A percentile compares a stretch with the other conserved stretches of the same genome.
These are phyloP conservation scores for Cerioporus squamosus DNA, from an alignment of 1,284 basidiomycete species.

Conservation along the genomic window DNA sequence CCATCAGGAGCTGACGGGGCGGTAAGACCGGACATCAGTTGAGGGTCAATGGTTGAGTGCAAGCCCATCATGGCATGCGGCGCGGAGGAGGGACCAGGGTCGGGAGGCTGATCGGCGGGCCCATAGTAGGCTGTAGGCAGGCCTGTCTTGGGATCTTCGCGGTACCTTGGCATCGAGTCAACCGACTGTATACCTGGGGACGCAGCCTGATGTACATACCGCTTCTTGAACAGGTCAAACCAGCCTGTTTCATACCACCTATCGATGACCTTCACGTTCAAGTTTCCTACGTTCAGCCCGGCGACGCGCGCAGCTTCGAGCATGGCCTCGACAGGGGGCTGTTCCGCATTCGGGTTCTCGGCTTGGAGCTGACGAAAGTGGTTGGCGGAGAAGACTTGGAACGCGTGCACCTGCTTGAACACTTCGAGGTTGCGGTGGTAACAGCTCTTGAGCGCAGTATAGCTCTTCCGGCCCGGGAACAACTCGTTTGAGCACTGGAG, in stretches of 20 bases:
- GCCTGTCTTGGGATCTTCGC: slow-evolving; percentile 33
- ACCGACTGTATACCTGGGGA: neutral
- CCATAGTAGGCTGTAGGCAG: slow-evolving; percentile 28
- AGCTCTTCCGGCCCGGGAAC: slow-evolving; percentile 74
- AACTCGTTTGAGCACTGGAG: slow-evolving; percentile 70
- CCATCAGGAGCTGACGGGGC: neutral
- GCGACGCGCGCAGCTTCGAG: slow-evolving; percentile 62
- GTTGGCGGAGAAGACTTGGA: slow-evolving; percentile 58
- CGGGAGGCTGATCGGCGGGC: slow-evolving; percentile 1
- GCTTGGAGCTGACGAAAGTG: slow-evolving; percentile 21
- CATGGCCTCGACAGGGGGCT: slow-evolving; percentile 67
- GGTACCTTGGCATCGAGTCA: slow-evolving; percentile 13
- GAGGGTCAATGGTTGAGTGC: slow-evolving; percentile 22
- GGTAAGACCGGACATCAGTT: slow-evolving; percentile 14
- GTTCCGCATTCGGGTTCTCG: slow-evolving; percentile 44
- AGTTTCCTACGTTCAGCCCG: slow-evolving; percentile 69
- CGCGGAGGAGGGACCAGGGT: slow-evolving; percentile 6
- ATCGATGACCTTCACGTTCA: slow-evolving; percentile 70
- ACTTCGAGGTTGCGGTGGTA: slow-evolving; percentile 81
- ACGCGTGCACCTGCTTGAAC: slow-evolving; percentile 77
- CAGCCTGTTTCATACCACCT: slow-evolving; percentile 77
- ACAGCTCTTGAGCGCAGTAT: slow-evolving; percentile 79
- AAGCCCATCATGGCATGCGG: slow-evolving; percentile 14
- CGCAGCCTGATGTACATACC: slow-evolving; percentile 39
- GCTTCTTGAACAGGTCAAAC: slow-evolving; percentile 69